Base-by-base conservation (phyloP, 768 basidiomycete species). In the Termitomyces bulborhizus region DNA sequence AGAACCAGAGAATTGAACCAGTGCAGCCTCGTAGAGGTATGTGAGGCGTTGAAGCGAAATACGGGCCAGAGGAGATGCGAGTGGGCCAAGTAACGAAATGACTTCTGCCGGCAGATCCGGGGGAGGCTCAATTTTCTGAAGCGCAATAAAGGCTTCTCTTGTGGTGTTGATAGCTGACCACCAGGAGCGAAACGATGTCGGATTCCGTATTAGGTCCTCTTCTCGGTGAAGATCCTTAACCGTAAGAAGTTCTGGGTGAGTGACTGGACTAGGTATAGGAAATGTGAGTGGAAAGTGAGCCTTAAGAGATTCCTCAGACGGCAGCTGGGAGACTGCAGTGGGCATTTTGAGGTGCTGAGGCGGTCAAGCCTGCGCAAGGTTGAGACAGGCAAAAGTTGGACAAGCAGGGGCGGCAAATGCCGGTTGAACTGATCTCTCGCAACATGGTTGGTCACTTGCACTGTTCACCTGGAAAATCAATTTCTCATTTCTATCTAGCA, bases 11-110 rank as follows among this genome's bases (percentile, higher is more conserved):
- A 98, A 97, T 59, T 94, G 82, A 3, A 72, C 78, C 24, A 99
- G 79, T 0, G 96, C 96, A 18, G 91, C 77, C 71, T 99, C 97
- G 67, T 97, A 98, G n/a, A 97, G 80, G 69, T 90, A 94, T 3
- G 88, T 88, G 32, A 96, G 74, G 46, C 87, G 84, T 62, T 97
- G 93, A 6, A 98, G 74, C 27, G 85, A 85, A 43, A 84, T 77
- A 58, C 94, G 80, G 44, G 88, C 81, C 21, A 79, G 78, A 5
- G 85, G 79, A 4, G 88, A 82, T 16, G 89, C 81, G 42, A 98
- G 81, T 15, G 88, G 86, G 13, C 93, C 95, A 5, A 98, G 82
- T 21, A 94, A 73, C 29, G 73, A 66, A 18, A 76, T 71, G 21
- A 78, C 71, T 53, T 83, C 82, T 34, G 79, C 75, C 4, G 79